These are phyloP conservation scores for Stentor coeruleus DNA, from an alignment of 73 alveolate genomes.

Conservation along the genomic window DNA sequence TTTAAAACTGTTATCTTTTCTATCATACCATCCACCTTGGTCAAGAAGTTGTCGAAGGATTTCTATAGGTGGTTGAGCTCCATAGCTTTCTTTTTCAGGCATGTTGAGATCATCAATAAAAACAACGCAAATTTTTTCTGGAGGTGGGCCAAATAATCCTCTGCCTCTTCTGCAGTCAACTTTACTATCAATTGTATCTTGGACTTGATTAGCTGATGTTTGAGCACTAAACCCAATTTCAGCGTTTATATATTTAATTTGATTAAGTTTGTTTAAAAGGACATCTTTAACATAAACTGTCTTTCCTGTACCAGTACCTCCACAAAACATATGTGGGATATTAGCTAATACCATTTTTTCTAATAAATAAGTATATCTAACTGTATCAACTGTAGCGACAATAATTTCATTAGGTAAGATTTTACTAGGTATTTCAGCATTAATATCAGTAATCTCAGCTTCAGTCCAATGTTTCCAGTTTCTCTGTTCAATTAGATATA, in stretches of 20 bases:
- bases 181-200: conserved; percentile 88
- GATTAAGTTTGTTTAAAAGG: conserved; percentile 56
- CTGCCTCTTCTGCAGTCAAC: conserved; percentile 68
- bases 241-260: conserved; percentile 78
- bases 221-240: conserved; percentile 98
- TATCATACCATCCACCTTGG: conserved; percentile 99
- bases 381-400: conserved; percentile 95
- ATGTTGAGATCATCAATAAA: conserved; percentile 99
- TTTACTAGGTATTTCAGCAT: conserved; percentile 29
- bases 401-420: conserved; percentile 71
- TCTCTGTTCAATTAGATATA: conserved; percentile 83
- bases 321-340: conserved; percentile 91
- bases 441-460: neutral
- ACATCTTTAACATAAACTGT: conserved; percentile 88
- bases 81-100: conserved; percentile 99
- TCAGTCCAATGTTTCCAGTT: conserved; percentile 97
- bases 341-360: conserved; percentile 76
- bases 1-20: conserved; percentile 91
- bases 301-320: conserved; percentile 99
- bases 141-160: conserved; percentile 86
- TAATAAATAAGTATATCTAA: conserved; percentile 76
- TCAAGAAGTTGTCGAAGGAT: conserved; percentile 99
- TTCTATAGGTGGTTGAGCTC: conserved; percentile 99
- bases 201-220: conserved; percentile 79
- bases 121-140: conserved; percentile 78